Base-by-base conservation (phyloP, 805 yeast species). In the Candida stauntonica region DNA sequence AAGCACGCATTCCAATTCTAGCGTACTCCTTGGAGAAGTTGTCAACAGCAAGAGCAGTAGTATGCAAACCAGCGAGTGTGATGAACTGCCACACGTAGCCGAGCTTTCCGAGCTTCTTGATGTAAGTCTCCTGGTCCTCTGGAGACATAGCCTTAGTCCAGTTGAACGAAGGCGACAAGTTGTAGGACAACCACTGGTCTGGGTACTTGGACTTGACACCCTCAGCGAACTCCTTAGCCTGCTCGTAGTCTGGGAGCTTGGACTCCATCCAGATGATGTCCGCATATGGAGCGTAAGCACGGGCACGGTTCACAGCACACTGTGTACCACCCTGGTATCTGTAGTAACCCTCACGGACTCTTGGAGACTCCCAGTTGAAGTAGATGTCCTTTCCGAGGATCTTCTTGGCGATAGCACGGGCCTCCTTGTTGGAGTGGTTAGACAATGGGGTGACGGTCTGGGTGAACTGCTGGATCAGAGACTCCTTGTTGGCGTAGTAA, bases 181-280 rank as follows among this genome's bases (percentile, higher is more conserved):
- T 91, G 73, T 91, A 91, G 37, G 97, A 94, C 52, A 91, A 75
- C 98, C 97, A 89, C 67, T 91, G 89, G 50, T 85, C 74, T 52
- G 98, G 98, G 67, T 63, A 84, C 43, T 70, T 71, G 24, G 77
- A 75, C 61, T 81, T 77, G 50, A 91, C 94, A 58, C 98, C 97
- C 32, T 79, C 84, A 40, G 98, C 93, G 59, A 91, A 91, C 68
- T 87, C 96, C 66, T 80, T 77, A 48, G 97, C 98, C 70, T 91
- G 98, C 44, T 72, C 75, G 67, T 76, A 89, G 65, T 88, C 96
- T 51, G 98, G 98, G 52, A 86, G 76, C 64, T 89, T 89, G 44
- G 95, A 82, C 73, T 91, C 98, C 97, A 91, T 89, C 98, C 98
- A 91, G 54, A 89, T 81, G 70, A 91, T 73, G 66, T 89, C 98